Evolutionary conservation across 2,329 filamentous ascomycete genomes (phyloP).

Genomic region (Ceratocystis cubensis): DNA sequence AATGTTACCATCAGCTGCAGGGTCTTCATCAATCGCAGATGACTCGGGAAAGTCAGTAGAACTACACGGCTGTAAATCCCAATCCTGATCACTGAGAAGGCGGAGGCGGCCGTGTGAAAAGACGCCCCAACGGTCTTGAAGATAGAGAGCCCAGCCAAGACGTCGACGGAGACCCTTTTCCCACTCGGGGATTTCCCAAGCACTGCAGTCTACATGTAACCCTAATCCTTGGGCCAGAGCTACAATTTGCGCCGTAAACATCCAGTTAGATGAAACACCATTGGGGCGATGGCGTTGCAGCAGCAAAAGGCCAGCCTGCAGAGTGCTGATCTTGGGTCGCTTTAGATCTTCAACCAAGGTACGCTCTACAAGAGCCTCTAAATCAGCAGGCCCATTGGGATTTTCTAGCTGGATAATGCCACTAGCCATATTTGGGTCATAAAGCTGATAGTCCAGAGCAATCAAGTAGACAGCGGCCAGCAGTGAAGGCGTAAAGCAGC

Average conservation of each 20-base stretch:
- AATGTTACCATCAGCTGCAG: slow-evolving; percentile 26
- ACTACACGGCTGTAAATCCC: slow-evolving; percentile 32
- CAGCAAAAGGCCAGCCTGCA: slow-evolving; percentile 35
- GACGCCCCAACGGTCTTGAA: slow-evolving; percentile 46
- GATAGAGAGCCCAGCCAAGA: slow-evolving; percentile 44
- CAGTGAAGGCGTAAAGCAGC: slow-evolving; percentile 39
- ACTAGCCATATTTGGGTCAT: slow-evolving; percentile 33
- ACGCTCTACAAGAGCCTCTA: slow-evolving; percentile 29
- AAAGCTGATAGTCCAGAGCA: slow-evolving; percentile 40
- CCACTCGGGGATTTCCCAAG: slow-evolving; percentile 42
- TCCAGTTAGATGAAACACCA: slow-evolving; percentile 27
- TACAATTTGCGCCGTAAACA: slow-evolving; percentile 33
- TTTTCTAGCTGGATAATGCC: slow-evolving; percentile 27
- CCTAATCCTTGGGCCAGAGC: slow-evolving; percentile 38
- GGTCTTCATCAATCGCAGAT: slow-evolving; percentile 24
- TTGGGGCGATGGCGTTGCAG: slow-evolving; percentile 28
- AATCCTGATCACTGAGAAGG: slow-evolving; percentile 38
- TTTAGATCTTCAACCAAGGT: slow-evolving; percentile 29
- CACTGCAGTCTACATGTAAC: slow-evolving; percentile 40
- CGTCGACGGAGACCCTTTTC: slow-evolving; percentile 43
- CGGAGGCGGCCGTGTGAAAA: slow-evolving; percentile 41
- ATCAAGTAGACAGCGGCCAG: slow-evolving; percentile 42
- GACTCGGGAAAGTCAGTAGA: slow-evolving; percentile 25
- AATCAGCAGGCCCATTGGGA: slow-evolving; percentile 27
- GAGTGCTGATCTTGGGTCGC: slow-evolving; percentile 33